These are phyloP conservation scores for Aspergillus ochraceus DNA, from an alignment of 2,329 filamentous ascomycete species.

Conservation along the genomic window DNA sequence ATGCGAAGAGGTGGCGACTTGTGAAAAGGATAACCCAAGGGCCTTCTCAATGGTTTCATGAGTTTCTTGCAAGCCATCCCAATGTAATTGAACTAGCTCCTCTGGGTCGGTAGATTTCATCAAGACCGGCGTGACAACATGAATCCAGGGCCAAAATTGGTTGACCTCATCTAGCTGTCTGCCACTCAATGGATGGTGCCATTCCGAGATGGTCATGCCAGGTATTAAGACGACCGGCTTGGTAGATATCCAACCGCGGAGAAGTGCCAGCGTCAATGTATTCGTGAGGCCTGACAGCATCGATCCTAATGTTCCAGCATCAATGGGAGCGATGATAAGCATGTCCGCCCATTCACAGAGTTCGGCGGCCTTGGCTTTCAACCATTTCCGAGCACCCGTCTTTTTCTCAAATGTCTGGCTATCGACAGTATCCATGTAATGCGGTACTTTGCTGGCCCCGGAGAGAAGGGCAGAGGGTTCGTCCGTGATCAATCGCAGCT, in stretches of 20 bases:
- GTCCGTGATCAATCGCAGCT: slow-evolving; percentile 44
- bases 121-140: slow-evolving; percentile 75
- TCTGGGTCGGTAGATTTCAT: slow-evolving; percentile 71
- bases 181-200: slow-evolving; percentile 86
- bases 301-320: slow-evolving; percentile 79
- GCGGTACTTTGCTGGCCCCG: slow-evolving; percentile 38
- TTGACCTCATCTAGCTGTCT: slow-evolving; percentile 82
- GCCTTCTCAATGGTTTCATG: slow-evolving; percentile 31
- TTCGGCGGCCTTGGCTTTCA: slow-evolving; percentile 52
- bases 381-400: slow-evolving; percentile 38
- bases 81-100: slow-evolving; percentile 50
- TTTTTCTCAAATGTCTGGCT: slow-evolving; percentile 41
- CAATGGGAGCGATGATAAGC: slow-evolving; percentile 78
- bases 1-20: slow-evolving; percentile 7
- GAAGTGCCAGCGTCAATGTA: slow-evolving; percentile 74
- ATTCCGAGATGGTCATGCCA: slow-evolving; percentile 85
- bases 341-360: slow-evolving; percentile 86
- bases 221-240: slow-evolving; percentile 85
- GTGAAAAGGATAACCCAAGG: slow-evolving; percentile 15
- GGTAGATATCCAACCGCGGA: slow-evolving; percentile 82
- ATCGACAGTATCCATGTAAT: slow-evolving; percentile 43
- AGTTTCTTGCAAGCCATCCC: slow-evolving; percentile 47
- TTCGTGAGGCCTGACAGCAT: slow-evolving; percentile 85
- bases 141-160: slow-evolving; percentile 83
- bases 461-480: slow-evolving; percentile 38